Conservation (phyloP, 768 basidiomycete genomes). For the Melanogaster broomeanus region DNA sequence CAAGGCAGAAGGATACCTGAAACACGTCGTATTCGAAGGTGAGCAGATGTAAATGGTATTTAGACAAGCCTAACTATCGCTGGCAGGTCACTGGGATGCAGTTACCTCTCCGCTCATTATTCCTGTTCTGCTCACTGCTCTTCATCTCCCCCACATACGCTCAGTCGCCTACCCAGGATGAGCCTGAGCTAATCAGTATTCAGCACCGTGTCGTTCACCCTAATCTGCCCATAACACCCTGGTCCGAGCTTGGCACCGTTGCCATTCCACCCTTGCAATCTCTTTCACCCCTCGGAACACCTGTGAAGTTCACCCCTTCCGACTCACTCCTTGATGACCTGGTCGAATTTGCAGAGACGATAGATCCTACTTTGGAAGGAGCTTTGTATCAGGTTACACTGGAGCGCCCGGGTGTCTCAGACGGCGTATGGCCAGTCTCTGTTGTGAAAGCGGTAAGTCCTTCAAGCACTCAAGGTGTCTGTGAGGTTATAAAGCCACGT, state of each 20-base stretch:
- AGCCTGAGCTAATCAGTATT: slow-evolving; percentile 13
- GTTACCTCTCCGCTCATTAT: slow-evolving; percentile 1
- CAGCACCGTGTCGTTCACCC: slow-evolving; percentile 36
- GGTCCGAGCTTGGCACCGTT: slow-evolving; percentile 28
- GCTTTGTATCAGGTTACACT: slow-evolving; percentile 77
- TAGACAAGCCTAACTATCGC: too few relatives aligned
- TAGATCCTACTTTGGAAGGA: slow-evolving; percentile 39
- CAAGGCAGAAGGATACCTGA: neutral
- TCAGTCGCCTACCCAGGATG: neutral
- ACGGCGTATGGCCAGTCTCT: slow-evolving; percentile 34
- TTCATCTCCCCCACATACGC: slow-evolving; percentile 13
- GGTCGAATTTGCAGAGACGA: slow-evolving; percentile 40
- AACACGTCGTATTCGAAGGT: too few relatives aligned
- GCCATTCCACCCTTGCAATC: slow-evolving; percentile 29
- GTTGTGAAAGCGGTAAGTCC: slow-evolving; percentile 47
- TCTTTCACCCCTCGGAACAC: slow-evolving; percentile 35
- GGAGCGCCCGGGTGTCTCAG: slow-evolving; percentile 43
- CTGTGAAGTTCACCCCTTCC: slow-evolving; percentile 38
- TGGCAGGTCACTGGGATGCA: neutral
- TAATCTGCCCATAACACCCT: slow-evolving; percentile 24
- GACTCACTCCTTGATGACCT: slow-evolving; percentile 50
- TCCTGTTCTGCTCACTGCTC: slow-evolving; percentile 10
- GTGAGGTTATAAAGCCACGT: slow-evolving; percentile 8
- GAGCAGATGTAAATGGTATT: too few relatives aligned
- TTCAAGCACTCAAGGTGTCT: slow-evolving; percentile 45